A percentile compares a stretch with the other conserved stretches of the same genome.
Evolutionary conservation across 768 basidiomycete genomes (phyloP).

Genomic region (Guyanaporus albipodus): DNA sequence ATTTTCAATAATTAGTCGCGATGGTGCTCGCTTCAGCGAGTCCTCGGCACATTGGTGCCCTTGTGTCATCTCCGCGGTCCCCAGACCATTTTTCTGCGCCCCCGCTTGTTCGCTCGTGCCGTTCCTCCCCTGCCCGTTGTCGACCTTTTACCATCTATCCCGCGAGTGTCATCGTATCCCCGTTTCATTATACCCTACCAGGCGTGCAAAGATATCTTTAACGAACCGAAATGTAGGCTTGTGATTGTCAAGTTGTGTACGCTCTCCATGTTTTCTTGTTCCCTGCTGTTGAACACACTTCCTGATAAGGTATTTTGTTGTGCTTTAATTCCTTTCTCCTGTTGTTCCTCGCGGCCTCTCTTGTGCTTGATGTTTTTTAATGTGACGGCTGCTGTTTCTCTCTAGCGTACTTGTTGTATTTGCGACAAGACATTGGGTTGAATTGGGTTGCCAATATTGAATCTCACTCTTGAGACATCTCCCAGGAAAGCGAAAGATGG

Average conservation of each 20-base stretch:
- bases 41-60: not conserved
- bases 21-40: not conserved
- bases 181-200: slow-evolving; percentile 2
- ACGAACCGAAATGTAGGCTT: slow-evolving; percentile 16
- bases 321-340: not conserved
- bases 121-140: not conserved
- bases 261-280: slow-evolving; percentile 6
- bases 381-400: slow-evolving; percentile 1
- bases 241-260: slow-evolving; percentile 15
- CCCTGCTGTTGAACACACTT: slow-evolving; percentile 7
- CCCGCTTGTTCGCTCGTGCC: not conserved
- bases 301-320: slow-evolving; percentile 1
- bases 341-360: not conserved
- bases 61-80: not conserved
- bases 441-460: not conserved
- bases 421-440: slow-evolving; percentile 6
- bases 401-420: slow-evolving; percentile 11
- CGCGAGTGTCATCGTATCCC: not conserved
- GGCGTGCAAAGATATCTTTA: slow-evolving; percentile 10
- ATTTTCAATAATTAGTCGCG: not conserved
- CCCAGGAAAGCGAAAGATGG: no score
- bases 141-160: not conserved
- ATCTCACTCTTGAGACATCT: no score
- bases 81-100: not conserved
- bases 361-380: not conserved